Evolutionary conservation across 495 filamentous ascomycete genomes (phyloP).

Genomic region (Aspergillus affinis): DNA sequence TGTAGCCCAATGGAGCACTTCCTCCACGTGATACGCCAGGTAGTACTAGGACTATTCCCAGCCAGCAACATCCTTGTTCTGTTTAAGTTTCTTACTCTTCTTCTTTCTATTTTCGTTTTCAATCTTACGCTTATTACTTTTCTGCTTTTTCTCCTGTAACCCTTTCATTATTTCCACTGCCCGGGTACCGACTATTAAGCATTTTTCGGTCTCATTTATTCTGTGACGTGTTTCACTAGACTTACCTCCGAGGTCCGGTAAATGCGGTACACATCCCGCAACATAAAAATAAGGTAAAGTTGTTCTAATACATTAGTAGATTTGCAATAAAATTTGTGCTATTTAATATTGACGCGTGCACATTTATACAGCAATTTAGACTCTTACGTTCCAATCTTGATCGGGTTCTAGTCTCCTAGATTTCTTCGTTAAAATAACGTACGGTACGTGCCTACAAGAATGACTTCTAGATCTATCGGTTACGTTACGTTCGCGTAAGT

Average conservation of each 20-base stretch:
- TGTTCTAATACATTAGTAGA: conserved; percentile 47
- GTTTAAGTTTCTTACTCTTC: not conserved
- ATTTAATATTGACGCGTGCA: conserved; percentile 23
- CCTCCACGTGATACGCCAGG: not conserved
- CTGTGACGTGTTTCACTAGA: conserved; percentile 54
- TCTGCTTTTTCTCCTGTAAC: not conserved
- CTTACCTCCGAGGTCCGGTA: conserved; percentile 54
- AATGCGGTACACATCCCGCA: conserved; percentile 29
- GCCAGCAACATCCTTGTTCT: not conserved
- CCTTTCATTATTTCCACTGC: conserved; percentile 33
- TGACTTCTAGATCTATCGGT: conserved; percentile 36
- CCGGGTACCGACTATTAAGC: conserved; percentile 30
- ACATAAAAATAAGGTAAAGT: conserved; percentile 23
- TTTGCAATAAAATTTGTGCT: conserved; percentile 42
- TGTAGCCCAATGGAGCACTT: not conserved
- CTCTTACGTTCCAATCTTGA: conserved; percentile 17
- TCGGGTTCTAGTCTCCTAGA: conserved; percentile 19
- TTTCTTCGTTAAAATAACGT: conserved; percentile 11
- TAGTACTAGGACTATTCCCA: not conserved
- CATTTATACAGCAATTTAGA: conserved; percentile 32
- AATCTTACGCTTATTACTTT: conserved; percentile 3
- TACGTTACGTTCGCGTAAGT: conserved; percentile 42
- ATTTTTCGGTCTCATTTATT: conserved; percentile 44
- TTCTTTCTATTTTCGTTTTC: not conserved
- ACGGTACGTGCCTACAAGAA: conserved; percentile 21